Evolutionary conservation across 257 asterid species (phyloP).

Genomic region (Plantago elongata): DNA sequence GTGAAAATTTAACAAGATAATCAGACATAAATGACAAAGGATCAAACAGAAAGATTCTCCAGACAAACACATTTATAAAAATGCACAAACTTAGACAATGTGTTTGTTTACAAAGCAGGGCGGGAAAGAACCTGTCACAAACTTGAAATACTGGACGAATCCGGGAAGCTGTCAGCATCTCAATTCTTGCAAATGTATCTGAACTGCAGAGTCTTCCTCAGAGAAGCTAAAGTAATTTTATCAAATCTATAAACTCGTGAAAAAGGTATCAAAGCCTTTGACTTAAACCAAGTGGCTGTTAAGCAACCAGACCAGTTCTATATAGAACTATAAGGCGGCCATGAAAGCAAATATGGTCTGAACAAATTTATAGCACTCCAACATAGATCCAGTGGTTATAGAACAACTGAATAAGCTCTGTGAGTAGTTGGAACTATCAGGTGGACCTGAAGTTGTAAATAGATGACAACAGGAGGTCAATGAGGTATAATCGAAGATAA

Average conservation of each 20-base stretch:
- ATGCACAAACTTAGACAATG: not conserved
- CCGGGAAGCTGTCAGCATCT: conserved; percentile 56
- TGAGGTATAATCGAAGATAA: no score
- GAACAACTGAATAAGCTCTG: no score
- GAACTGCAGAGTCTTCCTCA: not conserved
- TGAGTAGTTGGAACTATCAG: no score
- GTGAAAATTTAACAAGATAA: not conserved
- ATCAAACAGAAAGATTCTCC: not conserved
- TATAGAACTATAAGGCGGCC: not conserved
- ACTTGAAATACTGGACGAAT: conserved; percentile 41
- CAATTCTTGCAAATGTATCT: conserved; percentile 15
- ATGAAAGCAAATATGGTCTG: not conserved
- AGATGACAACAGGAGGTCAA: no score
- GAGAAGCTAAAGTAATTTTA: conserved; percentile 20
- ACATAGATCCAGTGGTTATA: no score
- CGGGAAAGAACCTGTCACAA: conserved; percentile 38
- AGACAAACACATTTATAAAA: not conserved
- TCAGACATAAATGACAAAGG: not conserved
- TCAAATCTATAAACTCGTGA: not conserved
- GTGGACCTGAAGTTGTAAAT: no score
- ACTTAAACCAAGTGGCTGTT: not conserved
- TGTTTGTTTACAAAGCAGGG: not conserved
- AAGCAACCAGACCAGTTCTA: conserved; percentile 1
- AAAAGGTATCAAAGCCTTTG: conserved; percentile 6
- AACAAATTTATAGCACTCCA: no score